Evolutionary conservation across 306 rosid genomes (phyloP), one percentile per base, ranked within the genome.

Genomic region (Comarum palustre): DNA sequence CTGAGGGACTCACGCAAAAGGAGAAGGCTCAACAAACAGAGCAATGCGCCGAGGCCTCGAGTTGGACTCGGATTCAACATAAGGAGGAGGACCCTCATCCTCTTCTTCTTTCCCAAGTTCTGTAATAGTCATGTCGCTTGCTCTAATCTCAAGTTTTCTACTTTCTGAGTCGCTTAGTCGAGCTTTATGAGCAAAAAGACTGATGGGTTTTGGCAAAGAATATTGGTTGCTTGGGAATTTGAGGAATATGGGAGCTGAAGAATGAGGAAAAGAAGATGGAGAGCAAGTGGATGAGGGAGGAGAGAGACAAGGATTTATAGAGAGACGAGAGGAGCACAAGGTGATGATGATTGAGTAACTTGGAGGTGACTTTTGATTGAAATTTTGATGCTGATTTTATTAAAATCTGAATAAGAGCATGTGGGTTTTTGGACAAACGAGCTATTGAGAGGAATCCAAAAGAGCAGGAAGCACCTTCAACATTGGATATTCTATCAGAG

Each of bases 11-110:
- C 80, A 91, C 99, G 99, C 90, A 72, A 94, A 94, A 52, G 99
- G 99, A 69, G 99, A 94, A 86, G 99, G 99, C 85, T 94, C 99
- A 32, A 94, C 96, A 58, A 94, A 94, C 67, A 94, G 93, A 69
- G 99, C 99, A 78, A 94, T 94, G 70, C 99, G 83, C 52, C 97
- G 92, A 78, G 99, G 99, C 66, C 82, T 85, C 0, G 91, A 86
- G 73, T 80, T 85, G 70, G 6, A 71, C 74, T 91, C 97, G 0
- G 32, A 24, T 89, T 97, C 76, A 88, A 58, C 84, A 91, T 42
- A 72, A 1, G 75, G 72, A 69, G 95, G 90, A 73, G 97, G 96
- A 52, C 73, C 73, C 41, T 83, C 96, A 77, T 87, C 89, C 17
- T 84, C 90, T 12, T 85, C 97, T 50, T 82, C 86, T 52, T 78